Conservation (phyloP, 345 rosid genomes). For the Citrus sp. region DNA sequence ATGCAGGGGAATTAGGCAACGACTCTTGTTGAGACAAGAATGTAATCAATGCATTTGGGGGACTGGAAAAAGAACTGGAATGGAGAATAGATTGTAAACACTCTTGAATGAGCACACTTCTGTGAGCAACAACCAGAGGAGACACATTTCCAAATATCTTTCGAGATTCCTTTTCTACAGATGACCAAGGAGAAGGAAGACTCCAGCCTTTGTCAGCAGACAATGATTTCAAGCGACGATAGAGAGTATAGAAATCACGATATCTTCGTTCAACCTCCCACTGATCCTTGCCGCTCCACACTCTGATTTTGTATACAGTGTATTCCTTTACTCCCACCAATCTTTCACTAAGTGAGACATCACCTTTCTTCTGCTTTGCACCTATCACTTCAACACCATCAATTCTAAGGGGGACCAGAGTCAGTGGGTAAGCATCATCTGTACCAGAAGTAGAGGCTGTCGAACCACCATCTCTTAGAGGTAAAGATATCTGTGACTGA, state of each 20-base stretch:
- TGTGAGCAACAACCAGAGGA: constrained; percentile 75
- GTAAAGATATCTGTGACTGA: constrained; percentile 45
- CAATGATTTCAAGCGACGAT: constrained; percentile 71
- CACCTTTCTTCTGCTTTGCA: constrained; percentile 87
- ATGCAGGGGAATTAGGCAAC: constrained; percentile 43
- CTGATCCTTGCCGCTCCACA: constrained; percentile 69
- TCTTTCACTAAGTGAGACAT: constrained; percentile 89
- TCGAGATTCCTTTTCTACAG: constrained; percentile 75
- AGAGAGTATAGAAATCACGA: constrained; percentile 83
- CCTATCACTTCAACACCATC: constrained; percentile 87
- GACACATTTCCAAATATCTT: constrained; percentile 84
- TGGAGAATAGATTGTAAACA: constrained; percentile 67
- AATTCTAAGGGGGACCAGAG: constrained; percentile 41
- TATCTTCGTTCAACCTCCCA: constrained; percentile 97
- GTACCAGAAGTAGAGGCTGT: constrained; percentile 73
- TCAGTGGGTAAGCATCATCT: constrained; percentile 36
- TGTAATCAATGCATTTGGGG: constrained; percentile 64
- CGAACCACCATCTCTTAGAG: constrained; percentile 70
- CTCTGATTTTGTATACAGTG: constrained; percentile 73
- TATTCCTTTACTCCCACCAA: constrained; percentile 94
- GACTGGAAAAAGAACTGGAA: constrained; percentile 49
- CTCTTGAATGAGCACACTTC: constrained; percentile 85
- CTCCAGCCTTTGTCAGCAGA: constrained; percentile 75
- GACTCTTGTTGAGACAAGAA: constrained; percentile 78
- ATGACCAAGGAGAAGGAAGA: constrained; percentile 85